Base-by-base conservation (phyloP, 2,329 filamentous ascomycete species). In the Alternaria viburni region DNA sequence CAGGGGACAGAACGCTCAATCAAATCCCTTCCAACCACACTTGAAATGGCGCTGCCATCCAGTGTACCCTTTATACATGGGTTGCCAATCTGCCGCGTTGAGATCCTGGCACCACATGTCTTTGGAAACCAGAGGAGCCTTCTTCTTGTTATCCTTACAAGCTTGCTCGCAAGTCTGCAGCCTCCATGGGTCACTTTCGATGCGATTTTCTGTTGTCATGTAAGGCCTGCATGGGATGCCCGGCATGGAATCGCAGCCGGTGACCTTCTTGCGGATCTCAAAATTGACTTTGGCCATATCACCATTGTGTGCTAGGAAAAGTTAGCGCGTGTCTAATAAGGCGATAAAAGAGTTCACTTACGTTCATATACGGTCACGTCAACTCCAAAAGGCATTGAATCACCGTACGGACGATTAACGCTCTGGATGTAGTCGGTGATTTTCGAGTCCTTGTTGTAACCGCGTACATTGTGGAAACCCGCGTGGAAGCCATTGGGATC, bases 401-500 rank as follows among this genome's bases (percentile, higher is more conserved):
- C 60, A 4, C 57, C 32, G 6, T 51, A 8, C 3, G 57, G 46
- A n/a, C 62, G 64, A 32, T 65, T 49, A 17, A 57, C 15, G 0
- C 62, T 54, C 19, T 67, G 45, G 13, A 70, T 64, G 12, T 56
- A 50, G 8, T 51, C 51, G 3, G 15, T 55, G 26, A 62, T 58
- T 9, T 11, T 57, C 17, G 7, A 54, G 26, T 9, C 45, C 47
- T 41, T 41, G n/a, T 41, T 41, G 17, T 59, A 23, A 3, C 36
- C 43, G 12, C 30, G 12, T 3, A 47, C 41, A 2, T 17, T 26
- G 13, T 59, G 61, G 10, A 41, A 19, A 10, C 67, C 65, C 28
- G 67, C 65, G 8, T 59, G 12, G 41, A 62, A 47, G 7, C 62
- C 64, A 21, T 73, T 66, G 6, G 69, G 68, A 19, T 73, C 66